These are phyloP conservation scores for Chytriomyces confervae DNA, from an alignment of 192 early-diverging fungal genomes.

Conservation along the genomic window DNA sequence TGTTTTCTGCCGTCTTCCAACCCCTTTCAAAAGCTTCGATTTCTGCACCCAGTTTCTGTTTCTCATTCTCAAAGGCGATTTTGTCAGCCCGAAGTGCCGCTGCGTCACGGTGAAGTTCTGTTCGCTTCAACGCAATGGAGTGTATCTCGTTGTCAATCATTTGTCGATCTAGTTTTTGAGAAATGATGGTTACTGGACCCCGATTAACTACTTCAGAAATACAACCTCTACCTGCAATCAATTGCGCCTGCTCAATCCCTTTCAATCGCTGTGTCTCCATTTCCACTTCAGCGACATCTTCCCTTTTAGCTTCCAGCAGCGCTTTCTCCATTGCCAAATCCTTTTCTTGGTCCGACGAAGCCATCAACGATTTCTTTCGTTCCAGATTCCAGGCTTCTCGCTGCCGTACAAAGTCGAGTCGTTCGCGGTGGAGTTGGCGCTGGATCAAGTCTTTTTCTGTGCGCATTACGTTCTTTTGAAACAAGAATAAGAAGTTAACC, in stretches of 20 bases:
- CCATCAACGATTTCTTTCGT: slow-evolving; percentile 11
- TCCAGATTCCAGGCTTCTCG: slow-evolving; percentile 30
- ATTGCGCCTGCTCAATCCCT: slow-evolving; percentile 23
- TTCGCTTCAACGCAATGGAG: slow-evolving; percentile 6
- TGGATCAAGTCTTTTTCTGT: slow-evolving; percentile 30
- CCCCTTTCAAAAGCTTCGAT: slow-evolving; percentile 33
- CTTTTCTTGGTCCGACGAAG: slow-evolving; percentile 19
- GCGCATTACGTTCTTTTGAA: slow-evolving; percentile 5
- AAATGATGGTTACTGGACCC: neutral
- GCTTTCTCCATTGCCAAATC: slow-evolving; percentile 40
- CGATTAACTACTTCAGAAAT: neutral
- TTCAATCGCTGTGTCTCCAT: slow-evolving; percentile 12
- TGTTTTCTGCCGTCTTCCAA: slow-evolving; percentile 23
- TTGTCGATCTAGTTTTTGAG: slow-evolving; percentile 10
- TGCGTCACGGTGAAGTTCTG: slow-evolving; percentile 30
- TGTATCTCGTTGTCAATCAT: slow-evolving; percentile 25
- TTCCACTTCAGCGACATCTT: slow-evolving; percentile 32
- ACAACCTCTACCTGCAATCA: slow-evolving; percentile 18
- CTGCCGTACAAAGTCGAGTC: slow-evolving; percentile 29
- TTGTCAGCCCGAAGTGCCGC: slow-evolving; percentile 18
- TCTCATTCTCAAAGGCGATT: slow-evolving; percentile 18
- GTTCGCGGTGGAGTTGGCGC: slow-evolving; percentile 30
- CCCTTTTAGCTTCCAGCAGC: slow-evolving; percentile 27
- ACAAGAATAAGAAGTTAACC: neutral
- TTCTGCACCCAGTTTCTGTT: slow-evolving; percentile 18